These are phyloP conservation scores for Nitzschia sp. DNA, from an alignment of 108 stramenopile species.

Conservation along the genomic window DNA sequence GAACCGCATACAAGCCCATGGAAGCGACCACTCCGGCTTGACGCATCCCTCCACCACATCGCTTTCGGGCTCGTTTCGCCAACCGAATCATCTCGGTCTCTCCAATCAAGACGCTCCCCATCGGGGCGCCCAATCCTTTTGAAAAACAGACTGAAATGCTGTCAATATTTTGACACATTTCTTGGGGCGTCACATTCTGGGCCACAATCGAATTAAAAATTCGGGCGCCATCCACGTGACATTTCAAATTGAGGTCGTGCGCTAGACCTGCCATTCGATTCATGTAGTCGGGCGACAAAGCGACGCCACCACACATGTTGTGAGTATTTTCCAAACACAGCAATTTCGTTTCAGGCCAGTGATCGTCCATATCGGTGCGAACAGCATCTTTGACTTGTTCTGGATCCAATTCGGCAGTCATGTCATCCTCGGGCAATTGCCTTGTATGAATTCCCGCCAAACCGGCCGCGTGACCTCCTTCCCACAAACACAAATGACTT, in stretches of 20 bases:
- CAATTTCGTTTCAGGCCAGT: constrained; percentile 85
- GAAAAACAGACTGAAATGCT: constrained; percentile 93
- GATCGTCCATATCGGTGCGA: constrained; percentile 83
- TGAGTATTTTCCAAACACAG: constrained; percentile 97
- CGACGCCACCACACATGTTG: constrained; percentile 94
- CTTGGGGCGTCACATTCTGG: constrained; percentile 41
- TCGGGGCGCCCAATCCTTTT: constrained; percentile 96
- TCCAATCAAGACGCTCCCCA: constrained; percentile 92
- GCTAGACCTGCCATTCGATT: constrained; percentile 72
- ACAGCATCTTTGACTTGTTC: constrained; percentile 66
- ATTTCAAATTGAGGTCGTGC: constrained; percentile 40
- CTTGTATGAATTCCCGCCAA: constrained; percentile 80
- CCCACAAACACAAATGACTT: constrained; percentile 78
- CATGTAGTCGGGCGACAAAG: constrained; percentile 79
- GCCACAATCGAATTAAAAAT: constrained; percentile 92
- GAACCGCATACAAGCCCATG: constrained; percentile 87
- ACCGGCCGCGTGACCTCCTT: constrained; percentile 54
- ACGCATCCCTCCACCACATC: constrained; percentile 96
- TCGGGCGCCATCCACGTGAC: constrained; percentile 92
- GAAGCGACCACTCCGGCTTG: constrained; percentile 93
- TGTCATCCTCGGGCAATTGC: constrained; percentile 78
- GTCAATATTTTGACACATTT: constrained; percentile 71
- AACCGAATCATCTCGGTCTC: constrained; percentile 67
- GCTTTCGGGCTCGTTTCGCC: constrained; percentile 90
- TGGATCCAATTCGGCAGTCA: constrained; percentile 20